These are phyloP conservation scores for Eutrema japonicum DNA, from an alignment of 345 rosid genomes.

Conservation along the genomic window DNA sequence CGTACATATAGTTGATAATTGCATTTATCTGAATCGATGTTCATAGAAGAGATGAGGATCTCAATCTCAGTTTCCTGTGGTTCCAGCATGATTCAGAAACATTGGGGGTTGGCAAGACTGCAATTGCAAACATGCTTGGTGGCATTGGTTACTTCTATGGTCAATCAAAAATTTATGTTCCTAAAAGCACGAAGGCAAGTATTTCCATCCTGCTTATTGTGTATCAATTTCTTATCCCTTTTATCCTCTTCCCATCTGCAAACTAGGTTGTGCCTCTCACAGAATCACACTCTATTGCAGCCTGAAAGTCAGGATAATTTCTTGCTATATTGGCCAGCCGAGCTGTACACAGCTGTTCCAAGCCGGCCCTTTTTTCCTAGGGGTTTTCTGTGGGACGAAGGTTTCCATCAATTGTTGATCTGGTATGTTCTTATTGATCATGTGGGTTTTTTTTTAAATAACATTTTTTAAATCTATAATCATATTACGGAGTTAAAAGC, in stretches of 20 bases:
- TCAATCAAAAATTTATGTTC: conserved; percentile 74
- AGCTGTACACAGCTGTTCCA: conserved; percentile 96
- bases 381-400: conserved; percentile 99
- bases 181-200: conserved; percentile 64
- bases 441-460: too few relatives aligned
- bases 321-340: conserved; percentile 96
- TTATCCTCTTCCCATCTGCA: neutral
- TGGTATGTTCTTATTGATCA: conserved; percentile 60
- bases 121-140: conserved; percentile 89
- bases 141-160: conserved; percentile 98
- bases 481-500: conserved; percentile 31
- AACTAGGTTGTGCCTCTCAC: conserved; percentile 32
- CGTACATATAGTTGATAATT: conserved; percentile 14
- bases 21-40: conserved; percentile 1
- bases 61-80: conserved; percentile 31
- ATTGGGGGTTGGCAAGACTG: conserved; percentile 75
- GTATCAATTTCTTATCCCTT: neutral
- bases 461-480: too few relatives aligned
- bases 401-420: conserved; percentile 93
- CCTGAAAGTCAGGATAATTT: conserved; percentile 54
- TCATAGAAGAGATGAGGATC: conserved; percentile 23
- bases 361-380: conserved; percentile 97
- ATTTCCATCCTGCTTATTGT: conserved; percentile 29
- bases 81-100: conserved; percentile 77
- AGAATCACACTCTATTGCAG: conserved; percentile 58